Evolutionary conservation across 208 protist species (phyloP).

Genomic region (Trypanosoma cruzi): DNA sequence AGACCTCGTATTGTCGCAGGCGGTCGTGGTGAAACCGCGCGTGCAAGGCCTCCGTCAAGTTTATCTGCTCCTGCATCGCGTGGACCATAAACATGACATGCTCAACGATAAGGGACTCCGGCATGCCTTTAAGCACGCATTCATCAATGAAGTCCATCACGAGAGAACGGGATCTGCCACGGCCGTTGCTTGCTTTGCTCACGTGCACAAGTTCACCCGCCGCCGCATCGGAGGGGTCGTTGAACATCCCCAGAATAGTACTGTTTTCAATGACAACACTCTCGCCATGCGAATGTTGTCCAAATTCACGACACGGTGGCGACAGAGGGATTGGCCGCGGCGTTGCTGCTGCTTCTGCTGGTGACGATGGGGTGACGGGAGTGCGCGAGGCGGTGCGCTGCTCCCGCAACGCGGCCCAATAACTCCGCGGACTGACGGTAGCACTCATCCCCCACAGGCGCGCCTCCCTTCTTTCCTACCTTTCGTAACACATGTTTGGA

Average conservation of each 20-base stretch:
- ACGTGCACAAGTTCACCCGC: background rate
- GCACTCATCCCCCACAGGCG: constrained; percentile 10
- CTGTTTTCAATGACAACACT: constrained; percentile 37
- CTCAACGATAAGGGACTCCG: constrained; percentile 68
- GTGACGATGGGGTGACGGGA: constrained; percentile 9
- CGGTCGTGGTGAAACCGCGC: constrained; percentile 52
- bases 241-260: constrained; percentile 14
- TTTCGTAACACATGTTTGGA: background rate
- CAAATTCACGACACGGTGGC: background rate
- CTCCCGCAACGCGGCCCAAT: constrained; percentile 46
- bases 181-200: background rate
- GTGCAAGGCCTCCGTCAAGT: constrained; percentile 60
- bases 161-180: constrained; percentile 31
- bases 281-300: background rate
- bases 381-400: background rate
- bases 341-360: background rate
- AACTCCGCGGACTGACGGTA: constrained; percentile 30
- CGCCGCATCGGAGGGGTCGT: background rate
- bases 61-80: constrained; percentile 70
- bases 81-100: constrained; percentile 81
- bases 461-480: background rate
- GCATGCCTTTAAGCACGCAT: constrained; percentile 51
- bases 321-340: too few species aligned
- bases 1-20: constrained; percentile 60
- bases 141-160: constrained; percentile 79